phyloP scores from a whole-genome alignment of 2,329 filamentous ascomycete species.

The Didymella exigua region DNA sequence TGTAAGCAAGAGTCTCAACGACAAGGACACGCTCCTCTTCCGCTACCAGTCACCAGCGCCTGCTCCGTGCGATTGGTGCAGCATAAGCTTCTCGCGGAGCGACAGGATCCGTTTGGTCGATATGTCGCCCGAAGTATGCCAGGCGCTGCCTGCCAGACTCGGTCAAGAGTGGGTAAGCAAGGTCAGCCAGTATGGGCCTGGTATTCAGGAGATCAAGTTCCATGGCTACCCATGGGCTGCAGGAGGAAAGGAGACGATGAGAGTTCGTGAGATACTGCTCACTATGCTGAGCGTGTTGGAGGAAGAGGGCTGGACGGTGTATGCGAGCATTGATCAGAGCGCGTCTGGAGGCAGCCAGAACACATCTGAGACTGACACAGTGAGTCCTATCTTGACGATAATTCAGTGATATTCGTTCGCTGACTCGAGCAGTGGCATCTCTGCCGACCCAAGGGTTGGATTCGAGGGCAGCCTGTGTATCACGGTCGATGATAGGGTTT shows the following conservation, averaged over 20 bases:
- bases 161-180: slow-evolving; percentile 17
- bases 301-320: slow-evolving; percentile 48
- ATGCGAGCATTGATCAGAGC: slow-evolving; percentile 48
- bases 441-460: slow-evolving; percentile 30
- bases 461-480: slow-evolving; percentile 29
- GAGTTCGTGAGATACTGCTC: slow-evolving; percentile 43
- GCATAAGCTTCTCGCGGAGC: slow-evolving; percentile 41
- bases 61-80: slow-evolving; percentile 46
- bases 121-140: slow-evolving; percentile 17
- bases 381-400: slow-evolving; percentile 1
- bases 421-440: slow-evolving; percentile 25
- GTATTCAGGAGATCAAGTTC: slow-evolving; percentile 43
- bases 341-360: slow-evolving; percentile 18
- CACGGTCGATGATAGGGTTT: slow-evolving; percentile 14
- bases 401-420: background rate
- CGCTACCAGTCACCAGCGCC: slow-evolving; percentile 45
- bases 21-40: slow-evolving; percentile 50
- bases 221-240: slow-evolving; percentile 43
- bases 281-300: slow-evolving; percentile 46
- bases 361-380: slow-evolving; percentile 29
- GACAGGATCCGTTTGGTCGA: slow-evolving; percentile 45
- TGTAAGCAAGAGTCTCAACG: slow-evolving; percentile 39
- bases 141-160: slow-evolving; percentile 16
- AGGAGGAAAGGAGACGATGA: slow-evolving; percentile 45
- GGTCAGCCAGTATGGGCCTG: slow-evolving; percentile 18